Evolutionary conservation across 257 asterid genomes (phyloP).

Genomic region (Solanum paucissectum): DNA sequence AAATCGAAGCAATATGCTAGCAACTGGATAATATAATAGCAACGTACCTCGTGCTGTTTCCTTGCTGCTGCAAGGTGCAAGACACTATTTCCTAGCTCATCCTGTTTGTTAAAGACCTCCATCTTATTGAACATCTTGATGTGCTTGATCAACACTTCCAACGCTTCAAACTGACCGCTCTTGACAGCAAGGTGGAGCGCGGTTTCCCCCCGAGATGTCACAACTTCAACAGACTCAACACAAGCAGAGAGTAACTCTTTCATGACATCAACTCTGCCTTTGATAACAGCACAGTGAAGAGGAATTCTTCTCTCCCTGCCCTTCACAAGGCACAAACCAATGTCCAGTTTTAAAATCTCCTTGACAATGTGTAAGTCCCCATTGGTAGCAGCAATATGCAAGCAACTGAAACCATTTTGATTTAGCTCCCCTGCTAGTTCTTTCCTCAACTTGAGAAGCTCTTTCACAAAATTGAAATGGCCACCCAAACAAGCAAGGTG

Average conservation of each 20-base stretch:
- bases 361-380: constrained; percentile 25
- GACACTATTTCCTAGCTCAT: constrained; percentile 4
- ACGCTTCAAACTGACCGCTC: constrained; percentile 4
- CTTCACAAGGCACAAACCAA: constrained; percentile 17
- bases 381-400: constrained; percentile 24
- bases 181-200: constrained; percentile 27
- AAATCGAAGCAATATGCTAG: neutral
- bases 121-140: constrained; percentile 3
- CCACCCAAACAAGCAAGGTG: neutral
- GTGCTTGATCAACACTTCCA: constrained; percentile 5
- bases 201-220: constrained; percentile 19
- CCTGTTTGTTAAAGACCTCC: constrained; percentile 14
- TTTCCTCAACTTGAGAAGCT: neutral
- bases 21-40: neutral
- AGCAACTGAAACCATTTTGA: constrained; percentile 16
- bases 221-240: constrained; percentile 11
- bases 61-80: constrained; percentile 21
- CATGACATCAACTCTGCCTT: constrained; percentile 19
- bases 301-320: constrained; percentile 32
- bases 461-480: neutral
- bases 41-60: constrained; percentile 38
- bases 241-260: constrained; percentile 3
- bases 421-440: constrained; percentile 1
- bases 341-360: constrained; percentile 16
- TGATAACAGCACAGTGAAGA: constrained; percentile 22